phyloP scores from a whole-genome alignment of 2,329 filamentous ascomycete species.

The Fusarium guadeloupense region DNA sequence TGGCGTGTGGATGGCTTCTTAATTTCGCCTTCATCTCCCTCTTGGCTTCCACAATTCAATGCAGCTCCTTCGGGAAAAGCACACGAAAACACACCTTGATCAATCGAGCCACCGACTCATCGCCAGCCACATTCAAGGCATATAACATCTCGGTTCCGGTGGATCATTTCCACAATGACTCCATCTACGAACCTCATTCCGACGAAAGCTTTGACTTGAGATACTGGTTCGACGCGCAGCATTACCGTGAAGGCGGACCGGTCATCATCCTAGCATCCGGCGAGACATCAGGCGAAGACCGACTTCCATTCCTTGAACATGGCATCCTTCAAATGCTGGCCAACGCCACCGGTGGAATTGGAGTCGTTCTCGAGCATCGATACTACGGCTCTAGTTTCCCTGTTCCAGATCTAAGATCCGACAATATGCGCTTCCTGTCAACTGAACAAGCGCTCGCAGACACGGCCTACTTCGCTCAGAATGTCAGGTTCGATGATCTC shows the following conservation, averaged over 20 bases:
- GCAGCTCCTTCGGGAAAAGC: not conserved
- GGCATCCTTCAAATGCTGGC: slow-evolving; percentile 78
- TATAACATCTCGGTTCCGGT: slow-evolving; percentile 61
- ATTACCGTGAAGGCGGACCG: slow-evolving; percentile 81
- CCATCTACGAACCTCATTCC: slow-evolving; percentile 79
- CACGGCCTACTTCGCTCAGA: slow-evolving; percentile 79
- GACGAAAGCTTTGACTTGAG: slow-evolving; percentile 73
- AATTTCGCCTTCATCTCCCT: slow-evolving; percentile 7
- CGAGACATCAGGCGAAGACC: slow-evolving; percentile 70
- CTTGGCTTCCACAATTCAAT: slow-evolving; percentile 5
- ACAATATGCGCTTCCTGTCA: slow-evolving; percentile 81
- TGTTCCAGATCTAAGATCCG: slow-evolving; percentile 68
- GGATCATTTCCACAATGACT: slow-evolving; percentile 86
- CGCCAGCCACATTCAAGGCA: not conserved
- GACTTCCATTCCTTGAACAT: slow-evolving; percentile 78
- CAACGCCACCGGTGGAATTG: slow-evolving; percentile 76
- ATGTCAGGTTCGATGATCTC: slow-evolving; percentile 76
- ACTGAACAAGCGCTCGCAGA: slow-evolving; percentile 87
- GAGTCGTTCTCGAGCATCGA: slow-evolving; percentile 84
- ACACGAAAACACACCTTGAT: slow-evolving; percentile 4
- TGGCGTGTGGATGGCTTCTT: slow-evolving; percentile 24
- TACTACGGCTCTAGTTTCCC: slow-evolving; percentile 86
- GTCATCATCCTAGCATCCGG: slow-evolving; percentile 81
- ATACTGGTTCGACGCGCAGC: slow-evolving; percentile 83
- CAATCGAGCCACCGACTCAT: not conserved